Conservation (phyloP, 345 rosid species). For the Crucihimalaya himalaica region DNA sequence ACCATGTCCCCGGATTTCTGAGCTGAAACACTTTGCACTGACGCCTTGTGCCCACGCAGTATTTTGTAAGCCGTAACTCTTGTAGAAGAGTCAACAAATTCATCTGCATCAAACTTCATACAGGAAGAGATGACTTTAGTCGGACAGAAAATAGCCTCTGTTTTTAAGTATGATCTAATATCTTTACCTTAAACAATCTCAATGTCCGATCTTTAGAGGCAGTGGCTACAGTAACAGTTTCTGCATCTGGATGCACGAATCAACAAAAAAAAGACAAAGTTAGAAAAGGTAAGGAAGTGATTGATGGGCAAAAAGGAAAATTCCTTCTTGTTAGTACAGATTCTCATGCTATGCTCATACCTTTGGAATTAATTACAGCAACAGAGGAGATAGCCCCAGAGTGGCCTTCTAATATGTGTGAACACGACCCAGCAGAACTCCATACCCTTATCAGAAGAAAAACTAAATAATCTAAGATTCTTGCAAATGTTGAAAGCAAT, state of each 20-base stretch:
- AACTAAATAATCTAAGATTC: not conserved
- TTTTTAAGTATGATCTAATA: not conserved
- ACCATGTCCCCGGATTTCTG: constrained; percentile 75
- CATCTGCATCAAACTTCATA: constrained; percentile 56
- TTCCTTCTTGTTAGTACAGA: not conserved
- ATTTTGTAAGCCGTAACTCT: constrained; percentile 71
- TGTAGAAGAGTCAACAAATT: constrained; percentile 44
- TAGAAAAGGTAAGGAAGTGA: not conserved
- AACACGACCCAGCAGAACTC: constrained; percentile 72
- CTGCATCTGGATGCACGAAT: constrained; percentile 47
- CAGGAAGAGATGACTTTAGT: constrained; percentile 31
- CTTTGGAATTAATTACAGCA: constrained; percentile 52
- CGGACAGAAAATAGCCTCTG: constrained; percentile 5
- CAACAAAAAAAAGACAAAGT: not conserved
- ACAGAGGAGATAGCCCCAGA: constrained; percentile 72
- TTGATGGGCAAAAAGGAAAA: not conserved
- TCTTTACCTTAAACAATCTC: constrained; percentile 90
- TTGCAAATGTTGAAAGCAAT: constrained; percentile 20
- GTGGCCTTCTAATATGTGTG: constrained; percentile 87
- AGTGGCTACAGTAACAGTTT: constrained; percentile 60
- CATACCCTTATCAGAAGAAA: constrained; percentile 57
- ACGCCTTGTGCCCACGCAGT: constrained; percentile 81
- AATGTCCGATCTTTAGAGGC: constrained; percentile 92
- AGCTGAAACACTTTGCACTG: constrained; percentile 82
- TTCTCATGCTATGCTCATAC: constrained; percentile 42